phyloP scores from a whole-genome alignment of 306 rosid genomes.

The Pyrus communis region DNA sequence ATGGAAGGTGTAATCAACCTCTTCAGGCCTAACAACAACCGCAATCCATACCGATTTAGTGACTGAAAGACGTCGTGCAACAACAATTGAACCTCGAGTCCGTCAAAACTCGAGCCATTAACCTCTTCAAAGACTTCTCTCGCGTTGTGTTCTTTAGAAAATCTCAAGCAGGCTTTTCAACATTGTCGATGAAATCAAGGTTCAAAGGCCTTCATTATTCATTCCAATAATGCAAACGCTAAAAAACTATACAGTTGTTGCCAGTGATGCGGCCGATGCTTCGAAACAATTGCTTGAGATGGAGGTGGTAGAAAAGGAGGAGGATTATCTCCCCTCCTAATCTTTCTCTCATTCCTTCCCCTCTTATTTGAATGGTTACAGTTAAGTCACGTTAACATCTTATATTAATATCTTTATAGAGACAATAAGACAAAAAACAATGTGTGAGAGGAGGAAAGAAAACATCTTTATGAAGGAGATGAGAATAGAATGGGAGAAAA shows the following conservation, averaged over 20 bases:
- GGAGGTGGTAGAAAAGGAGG: conserved; percentile 53
- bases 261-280: conserved; percentile 68
- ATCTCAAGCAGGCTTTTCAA: conserved; percentile 68
- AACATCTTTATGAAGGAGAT: too few species aligned
- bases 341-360: accelerated
- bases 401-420: too few species aligned
- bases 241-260: conserved; percentile 57
- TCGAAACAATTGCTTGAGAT: conserved; percentile 81
- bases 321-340: too few species aligned
- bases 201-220: conserved; percentile 71
- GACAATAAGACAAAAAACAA: too few species aligned
- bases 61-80: conserved; percentile 69
- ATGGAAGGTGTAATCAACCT: conserved; percentile 35
- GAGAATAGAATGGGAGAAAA: too few species aligned
- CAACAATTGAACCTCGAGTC: conserved; percentile 79
- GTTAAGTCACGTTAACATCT: too few species aligned
- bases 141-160: too few species aligned
- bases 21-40: not conserved
- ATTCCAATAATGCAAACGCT: conserved; percentile 80
- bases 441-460: too few species aligned
- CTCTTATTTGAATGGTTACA: too few species aligned
- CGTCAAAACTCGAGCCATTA: conserved; percentile 66
- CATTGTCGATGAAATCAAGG: conserved; percentile 81
- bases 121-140: conserved; percentile 50
- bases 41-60: conserved; percentile 1